Conservation (phyloP, 2,329 filamentous ascomycete species). For the Colletotrichum musicola region DNA sequence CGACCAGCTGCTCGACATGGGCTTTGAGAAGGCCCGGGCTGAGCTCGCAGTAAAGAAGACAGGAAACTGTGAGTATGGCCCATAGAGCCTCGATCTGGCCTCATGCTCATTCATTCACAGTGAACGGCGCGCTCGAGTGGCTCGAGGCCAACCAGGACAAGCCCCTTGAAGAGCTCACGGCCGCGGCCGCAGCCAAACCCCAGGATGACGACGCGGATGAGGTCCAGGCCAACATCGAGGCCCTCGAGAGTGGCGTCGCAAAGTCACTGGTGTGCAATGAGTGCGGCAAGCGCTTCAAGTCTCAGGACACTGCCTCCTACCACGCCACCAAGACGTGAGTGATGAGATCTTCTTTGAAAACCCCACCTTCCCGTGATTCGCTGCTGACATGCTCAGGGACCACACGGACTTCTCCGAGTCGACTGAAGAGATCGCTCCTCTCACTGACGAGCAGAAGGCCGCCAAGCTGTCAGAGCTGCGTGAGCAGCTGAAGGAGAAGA, state of each 20-base stretch:
- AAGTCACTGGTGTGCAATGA: conserved; percentile 93
- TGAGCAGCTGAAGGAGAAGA: conserved; percentile 79
- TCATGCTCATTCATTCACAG: conserved; percentile 55
- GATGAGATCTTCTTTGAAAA: background rate
- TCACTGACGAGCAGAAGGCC: conserved; percentile 93
- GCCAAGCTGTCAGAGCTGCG: conserved; percentile 81
- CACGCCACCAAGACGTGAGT: conserved; percentile 87
- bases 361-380: background rate
- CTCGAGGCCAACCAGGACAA: conserved; percentile 93
- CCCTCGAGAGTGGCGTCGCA: conserved; percentile 79
- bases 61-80: conserved; percentile 75
- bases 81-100: background rate
- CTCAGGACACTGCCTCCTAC: conserved; percentile 84
- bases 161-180: conserved; percentile 82
- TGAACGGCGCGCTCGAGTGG: conserved; percentile 94
- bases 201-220: conserved; percentile 61
- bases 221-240: conserved; percentile 68
- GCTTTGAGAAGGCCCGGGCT: conserved; percentile 86
- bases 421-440: conserved; percentile 88
- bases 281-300: conserved; percentile 91
- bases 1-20: conserved; percentile 75
- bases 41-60: conserved; percentile 87
- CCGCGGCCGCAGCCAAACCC: conserved; percentile 51
- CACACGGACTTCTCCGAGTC: conserved; percentile 95
- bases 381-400: conserved; percentile 62